Evolutionary conservation across 352 stramenopile species (phyloP).

Genomic region (Phytophthora chlamydospora): DNA sequence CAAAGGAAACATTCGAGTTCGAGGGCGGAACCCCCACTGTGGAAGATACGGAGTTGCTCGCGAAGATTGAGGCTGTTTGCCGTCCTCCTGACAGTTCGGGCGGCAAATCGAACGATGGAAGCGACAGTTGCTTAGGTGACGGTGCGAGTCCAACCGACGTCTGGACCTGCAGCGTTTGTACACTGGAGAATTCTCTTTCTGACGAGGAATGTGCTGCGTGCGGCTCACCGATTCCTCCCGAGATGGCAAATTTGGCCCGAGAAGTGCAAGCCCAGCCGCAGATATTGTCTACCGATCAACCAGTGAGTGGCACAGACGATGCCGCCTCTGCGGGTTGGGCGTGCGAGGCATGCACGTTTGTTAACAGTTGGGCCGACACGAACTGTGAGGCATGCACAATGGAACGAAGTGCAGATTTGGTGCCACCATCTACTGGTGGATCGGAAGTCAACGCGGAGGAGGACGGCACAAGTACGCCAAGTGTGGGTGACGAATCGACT

Average conservation of each 20-base stretch:
- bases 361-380: slow-evolving; percentile 60
- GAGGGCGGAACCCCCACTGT: slow-evolving; percentile 54
- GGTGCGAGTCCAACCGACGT: slow-evolving; percentile 34
- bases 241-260: slow-evolving; percentile 40
- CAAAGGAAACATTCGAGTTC: slow-evolving; percentile 63
- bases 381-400: slow-evolving; percentile 63
- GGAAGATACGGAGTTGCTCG: slow-evolving; percentile 45
- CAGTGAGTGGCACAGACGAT: slow-evolving; percentile 2
- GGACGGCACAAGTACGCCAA: slow-evolving; percentile 1
- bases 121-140: slow-evolving; percentile 15
- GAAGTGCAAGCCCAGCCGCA: slow-evolving; percentile 31
- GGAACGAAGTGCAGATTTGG: slow-evolving; percentile 53
- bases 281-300: slow-evolving; percentile 6
- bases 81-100: slow-evolving; percentile 19
- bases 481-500: slow-evolving; percentile 3
- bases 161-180: slow-evolving; percentile 73
- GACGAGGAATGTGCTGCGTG: slow-evolving; percentile 72
- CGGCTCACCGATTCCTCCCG: slow-evolving; percentile 59
- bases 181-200: slow-evolving; percentile 64
- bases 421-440: slow-evolving; percentile 14
- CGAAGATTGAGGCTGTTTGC: slow-evolving; percentile 38
- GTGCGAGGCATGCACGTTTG: slow-evolving; percentile 68
- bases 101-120: slow-evolving; percentile 21
- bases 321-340: slow-evolving; percentile 45
- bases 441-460: slow-evolving; percentile 13